Percentiles rank a stretch among this genome's conserved stretches.
Conservation (phyloP, 768 basidiomycete species). For the Tremella yokohamensis region DNA sequence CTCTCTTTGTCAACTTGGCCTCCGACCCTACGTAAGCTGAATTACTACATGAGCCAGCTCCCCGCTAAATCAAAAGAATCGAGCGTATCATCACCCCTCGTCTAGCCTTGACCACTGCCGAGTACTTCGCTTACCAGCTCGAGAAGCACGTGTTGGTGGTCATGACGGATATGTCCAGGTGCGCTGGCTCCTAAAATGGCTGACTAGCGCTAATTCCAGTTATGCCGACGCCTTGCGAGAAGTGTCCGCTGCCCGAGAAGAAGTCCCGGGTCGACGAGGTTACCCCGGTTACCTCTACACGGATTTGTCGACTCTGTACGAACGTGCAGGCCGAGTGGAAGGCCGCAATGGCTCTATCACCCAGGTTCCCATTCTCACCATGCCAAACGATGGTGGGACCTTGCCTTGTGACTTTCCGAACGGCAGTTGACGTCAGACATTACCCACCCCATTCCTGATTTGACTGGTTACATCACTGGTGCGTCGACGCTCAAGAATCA, state of each 20-base stretch:
- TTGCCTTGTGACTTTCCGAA: not conserved
- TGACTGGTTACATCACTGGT: slow-evolving; percentile 85
- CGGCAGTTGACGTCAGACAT: slow-evolving; percentile 64
- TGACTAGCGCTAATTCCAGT: slow-evolving; percentile 61
- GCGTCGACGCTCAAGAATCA: slow-evolving; percentile 1
- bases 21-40: slow-evolving; percentile 90
- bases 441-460: slow-evolving; percentile 97
- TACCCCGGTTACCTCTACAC: slow-evolving; percentile 78
- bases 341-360: slow-evolving; percentile 99
- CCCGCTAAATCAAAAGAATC: slow-evolving; percentile 55
- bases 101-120: slow-evolving; percentile 93
- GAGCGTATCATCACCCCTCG: slow-evolving; percentile 99
- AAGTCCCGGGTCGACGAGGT: slow-evolving; percentile 98
- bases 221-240: slow-evolving; percentile 52
- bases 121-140: slow-evolving; percentile 98
- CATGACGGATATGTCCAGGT: slow-evolving; percentile 80
- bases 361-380: slow-evolving; percentile 98
- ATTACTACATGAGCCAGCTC: too few species aligned
- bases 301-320: slow-evolving; percentile 97
- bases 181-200: not conserved
- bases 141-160: slow-evolving; percentile 99
- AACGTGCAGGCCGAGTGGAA: slow-evolving; percentile 95
- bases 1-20: slow-evolving; percentile 95
- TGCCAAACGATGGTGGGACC: slow-evolving; percentile 93
- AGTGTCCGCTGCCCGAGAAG: slow-evolving; percentile 98